Base-by-base conservation (phyloP, 2,329 filamentous ascomycete genomes). In the Sordariomycetes sp. region DNA sequence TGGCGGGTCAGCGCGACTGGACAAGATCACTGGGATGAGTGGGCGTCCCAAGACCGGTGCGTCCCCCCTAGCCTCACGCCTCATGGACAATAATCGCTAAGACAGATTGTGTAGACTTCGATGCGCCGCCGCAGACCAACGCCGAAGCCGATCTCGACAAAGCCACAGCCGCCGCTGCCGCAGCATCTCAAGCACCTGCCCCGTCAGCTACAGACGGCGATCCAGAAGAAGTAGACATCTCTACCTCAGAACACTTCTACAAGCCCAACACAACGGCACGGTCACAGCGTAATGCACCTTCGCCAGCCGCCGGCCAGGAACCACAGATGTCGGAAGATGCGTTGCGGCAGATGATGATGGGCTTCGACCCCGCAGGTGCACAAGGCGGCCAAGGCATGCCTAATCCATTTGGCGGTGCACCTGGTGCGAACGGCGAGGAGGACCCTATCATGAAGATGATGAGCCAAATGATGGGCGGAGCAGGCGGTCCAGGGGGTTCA, bases 221-320 rank as follows among this genome's bases (percentile, higher is more conserved):
- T 47, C 83, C 83, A 6, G 82, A 79, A 5, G 84, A 87, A 55
- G 71, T 86, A 42, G 83, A 88, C 53, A 86, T 90, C 45, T 84
- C 81, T n/a, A n/a, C n/a, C n/a, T n/a, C n/a, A n/a, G 60, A 80
- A 42, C 81, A 84, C 58, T 79, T 70, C 57, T 83, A 82, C 57
- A 58, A 69, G 21, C 79, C 78, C 2, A 57, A 61, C 17, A 57
- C 59, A 8, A 41, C 47, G 7, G 32, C 34, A 7, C 40, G 46
- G 18, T 27, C 38, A 19, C 39, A 60, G 16, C n/a, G n/a, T n/a
- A 58, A 61, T 34, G 48, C 63, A 33, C 46, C 55, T 21, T 42
- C 52, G 21, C 33, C 42, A n/a, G n/a, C n/a, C n/a, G n/a, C n/a
- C 5, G 40, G 49, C 25, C 40, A 50, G 34, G 52, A 59, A 39